Evolutionary conservation across 768 basidiomycete genomes (phyloP).

Genomic region (Dacryopinax spathularia): DNA sequence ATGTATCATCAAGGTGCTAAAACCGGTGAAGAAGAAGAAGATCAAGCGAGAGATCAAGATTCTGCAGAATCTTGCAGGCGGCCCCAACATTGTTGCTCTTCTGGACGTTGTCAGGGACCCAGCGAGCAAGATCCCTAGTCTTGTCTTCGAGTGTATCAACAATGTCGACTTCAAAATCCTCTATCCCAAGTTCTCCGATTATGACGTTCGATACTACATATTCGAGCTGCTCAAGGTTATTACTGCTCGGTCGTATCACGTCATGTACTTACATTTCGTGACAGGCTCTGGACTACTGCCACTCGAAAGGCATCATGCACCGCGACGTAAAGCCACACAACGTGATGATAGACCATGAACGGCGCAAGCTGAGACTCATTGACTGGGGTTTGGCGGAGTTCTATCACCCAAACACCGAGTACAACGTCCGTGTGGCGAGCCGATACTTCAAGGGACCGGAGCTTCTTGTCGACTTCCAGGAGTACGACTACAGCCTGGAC

Average conservation of each 20-base stretch:
- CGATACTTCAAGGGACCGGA: slow-evolving; percentile 98
- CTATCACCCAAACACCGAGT: slow-evolving; percentile 93
- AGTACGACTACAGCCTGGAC: slow-evolving; percentile 94
- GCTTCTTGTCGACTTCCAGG: slow-evolving; percentile 91
- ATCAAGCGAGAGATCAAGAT: slow-evolving; percentile 99
- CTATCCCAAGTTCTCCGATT: slow-evolving; percentile 90
- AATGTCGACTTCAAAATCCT: slow-evolving; percentile 95
- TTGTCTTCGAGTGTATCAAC: slow-evolving; percentile 95
- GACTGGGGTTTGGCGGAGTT: slow-evolving; percentile 99
- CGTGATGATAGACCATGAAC: slow-evolving; percentile 98
- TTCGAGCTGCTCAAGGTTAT: slow-evolving; percentile 84
- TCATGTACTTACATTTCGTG: neutral
- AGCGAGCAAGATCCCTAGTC: slow-evolving; percentile 88
- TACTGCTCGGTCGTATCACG: slow-evolving; percentile 10
- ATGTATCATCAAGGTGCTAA: slow-evolving; percentile 96
- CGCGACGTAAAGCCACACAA: slow-evolving; percentile 98
- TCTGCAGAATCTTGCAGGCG: slow-evolving; percentile 87
- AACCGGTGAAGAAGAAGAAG: slow-evolving; percentile 99
- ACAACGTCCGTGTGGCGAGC: slow-evolving; percentile 94
- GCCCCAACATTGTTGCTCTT: slow-evolving; percentile 84
- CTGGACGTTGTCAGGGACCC: slow-evolving; percentile 94
- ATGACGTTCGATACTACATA: slow-evolving; percentile 94
- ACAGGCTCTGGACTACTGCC: slow-evolving; percentile 90
- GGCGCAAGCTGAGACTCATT: slow-evolving; percentile 88
- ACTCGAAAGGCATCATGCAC: slow-evolving; percentile 98